Conservation (phyloP, 352 stramenopile species). For the Stephanocyclus meneghinianus region DNA sequence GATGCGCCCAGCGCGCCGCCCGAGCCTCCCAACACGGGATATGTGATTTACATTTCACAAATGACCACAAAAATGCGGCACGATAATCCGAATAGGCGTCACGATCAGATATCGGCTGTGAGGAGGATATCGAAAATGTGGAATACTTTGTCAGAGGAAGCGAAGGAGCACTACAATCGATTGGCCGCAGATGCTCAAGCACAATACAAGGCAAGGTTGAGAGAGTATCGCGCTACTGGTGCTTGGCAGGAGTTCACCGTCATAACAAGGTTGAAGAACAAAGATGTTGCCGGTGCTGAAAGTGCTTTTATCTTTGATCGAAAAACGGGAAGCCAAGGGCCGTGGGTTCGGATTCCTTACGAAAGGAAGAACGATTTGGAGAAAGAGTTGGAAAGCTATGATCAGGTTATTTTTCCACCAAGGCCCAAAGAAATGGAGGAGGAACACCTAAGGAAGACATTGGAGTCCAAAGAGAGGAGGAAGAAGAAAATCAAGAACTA, state of each 20-base stretch:
- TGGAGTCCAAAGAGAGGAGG: conserved; percentile 50
- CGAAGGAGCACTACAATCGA: conserved; percentile 63
- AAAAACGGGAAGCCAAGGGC: conserved; percentile 33
- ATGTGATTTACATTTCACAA: conserved; percentile 72
- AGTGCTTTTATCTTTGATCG: conserved; percentile 6
- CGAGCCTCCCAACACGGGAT: conserved; percentile 63
- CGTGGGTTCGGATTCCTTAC: conserved; percentile 59
- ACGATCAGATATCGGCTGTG: conserved; percentile 72
- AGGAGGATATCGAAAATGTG: conserved; percentile 71
- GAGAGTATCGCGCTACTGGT: conserved; percentile 76
- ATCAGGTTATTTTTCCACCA: conserved; percentile 63
- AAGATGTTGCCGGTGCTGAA: conserved; percentile 12
- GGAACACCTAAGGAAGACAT: conserved; percentile 51
- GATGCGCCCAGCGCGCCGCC: conserved; percentile 59
- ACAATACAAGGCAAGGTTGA: conserved; percentile 64
- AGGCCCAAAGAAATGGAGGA: conserved; percentile 65
- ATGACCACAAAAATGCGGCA: conserved; percentile 80
- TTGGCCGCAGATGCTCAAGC: conserved; percentile 56
- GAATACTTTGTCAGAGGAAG: conserved; percentile 52
- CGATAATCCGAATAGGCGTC: conserved; percentile 68
- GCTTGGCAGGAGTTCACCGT: conserved; percentile 44
- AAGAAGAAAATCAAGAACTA: conserved; percentile 56
- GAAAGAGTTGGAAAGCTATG: conserved; percentile 69
- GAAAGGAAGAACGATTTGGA: conserved; percentile 70
- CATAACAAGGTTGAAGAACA: conserved; percentile 43